These are phyloP conservation scores for Hymenoscyphus infarciens DNA, from an alignment of 2,329 filamentous ascomycete species.

Conservation along the genomic window DNA sequence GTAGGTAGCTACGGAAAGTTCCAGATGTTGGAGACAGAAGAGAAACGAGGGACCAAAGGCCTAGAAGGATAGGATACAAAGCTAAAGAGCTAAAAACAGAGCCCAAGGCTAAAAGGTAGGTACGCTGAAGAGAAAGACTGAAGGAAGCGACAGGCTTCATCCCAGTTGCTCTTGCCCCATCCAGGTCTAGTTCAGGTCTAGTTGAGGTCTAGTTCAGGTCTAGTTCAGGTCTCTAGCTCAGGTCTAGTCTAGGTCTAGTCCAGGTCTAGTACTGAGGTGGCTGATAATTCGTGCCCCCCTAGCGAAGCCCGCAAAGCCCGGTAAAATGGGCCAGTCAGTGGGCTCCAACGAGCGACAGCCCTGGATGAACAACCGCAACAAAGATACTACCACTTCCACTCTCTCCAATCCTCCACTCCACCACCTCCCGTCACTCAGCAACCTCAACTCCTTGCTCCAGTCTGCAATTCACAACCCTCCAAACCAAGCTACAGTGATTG, in stretches of 20 bases:
- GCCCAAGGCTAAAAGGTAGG: too few relatives aligned
- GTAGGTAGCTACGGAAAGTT: not conserved
- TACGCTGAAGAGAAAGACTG: not conserved
- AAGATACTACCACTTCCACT: constrained; percentile 5
- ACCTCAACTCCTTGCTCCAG: not conserved
- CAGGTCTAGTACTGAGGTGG: not conserved
- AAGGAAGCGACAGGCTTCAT: not conserved
- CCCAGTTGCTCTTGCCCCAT: not conserved
- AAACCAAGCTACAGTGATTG: not conserved
- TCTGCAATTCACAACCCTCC: not conserved
- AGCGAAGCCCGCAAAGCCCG: too few relatives aligned
- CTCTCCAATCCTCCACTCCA: not conserved
- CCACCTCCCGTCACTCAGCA: not conserved
- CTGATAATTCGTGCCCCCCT: not conserved
- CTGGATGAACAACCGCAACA: constrained; percentile 5
- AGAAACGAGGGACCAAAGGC: too few relatives aligned
- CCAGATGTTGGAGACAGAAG: not conserved
- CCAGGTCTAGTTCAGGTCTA: not conserved
- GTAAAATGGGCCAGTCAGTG: constrained; percentile 3
- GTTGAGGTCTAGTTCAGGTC: not conserved
- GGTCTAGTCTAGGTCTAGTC: not conserved
- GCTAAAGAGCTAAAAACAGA: too few relatives aligned
- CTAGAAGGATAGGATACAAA: too few relatives aligned
- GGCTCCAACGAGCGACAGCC: constrained; percentile 3
- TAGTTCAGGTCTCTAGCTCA: not conserved